Base-by-base conservation (phyloP, 2,329 filamentous ascomycete genomes). In the Hirsutella minnesotensis region DNA sequence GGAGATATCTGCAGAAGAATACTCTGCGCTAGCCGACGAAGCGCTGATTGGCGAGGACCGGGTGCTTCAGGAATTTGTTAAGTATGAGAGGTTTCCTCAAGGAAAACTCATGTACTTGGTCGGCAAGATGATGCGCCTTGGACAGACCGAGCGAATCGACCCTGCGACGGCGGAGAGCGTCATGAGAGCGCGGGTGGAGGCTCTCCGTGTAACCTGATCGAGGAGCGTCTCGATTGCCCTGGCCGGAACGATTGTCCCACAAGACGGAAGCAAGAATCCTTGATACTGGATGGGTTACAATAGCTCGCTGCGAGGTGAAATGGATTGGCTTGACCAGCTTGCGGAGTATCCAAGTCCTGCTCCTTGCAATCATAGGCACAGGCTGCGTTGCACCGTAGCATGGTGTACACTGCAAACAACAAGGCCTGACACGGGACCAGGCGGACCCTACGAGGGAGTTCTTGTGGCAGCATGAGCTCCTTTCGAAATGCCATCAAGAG, bases 91-190 rank as follows among this genome's bases (percentile, higher is more conserved):
- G 40, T 74, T 70, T 45, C 75, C 74, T 0, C 65, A 72, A 44
- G 75, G 75, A 1, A 79, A 77, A 58, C 65, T 79, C 38, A 77
- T 77, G 73, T 78, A 69, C 49, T 60, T 79, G 2, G 69, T 79
- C 5, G 75, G 75, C 18, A 74, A 70, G 57, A 73, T 79, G 70
- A 70, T 79, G 61, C 63, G 66, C 4, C 51, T 67, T 2, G 75
- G 74, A 0, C 65, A 67, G 3, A 67, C 74, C 37, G 72, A 75
- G 53, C 62, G 70, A 22, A 76, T 77, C 45, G 69, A 77, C 41
- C 74, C 75, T 2, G 58, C 58, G 20, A 68, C 59, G 22, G 75
- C 73, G 0, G 70, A 77, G 56, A 58, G 51, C 13, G 59, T 69
- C 2, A 63, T 79, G 62, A 57, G 57, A 40, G 47, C 49, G 21